Base-by-base conservation (phyloP, 768 basidiomycete genomes). In the Chalciporus sphaerocephalus region DNA sequence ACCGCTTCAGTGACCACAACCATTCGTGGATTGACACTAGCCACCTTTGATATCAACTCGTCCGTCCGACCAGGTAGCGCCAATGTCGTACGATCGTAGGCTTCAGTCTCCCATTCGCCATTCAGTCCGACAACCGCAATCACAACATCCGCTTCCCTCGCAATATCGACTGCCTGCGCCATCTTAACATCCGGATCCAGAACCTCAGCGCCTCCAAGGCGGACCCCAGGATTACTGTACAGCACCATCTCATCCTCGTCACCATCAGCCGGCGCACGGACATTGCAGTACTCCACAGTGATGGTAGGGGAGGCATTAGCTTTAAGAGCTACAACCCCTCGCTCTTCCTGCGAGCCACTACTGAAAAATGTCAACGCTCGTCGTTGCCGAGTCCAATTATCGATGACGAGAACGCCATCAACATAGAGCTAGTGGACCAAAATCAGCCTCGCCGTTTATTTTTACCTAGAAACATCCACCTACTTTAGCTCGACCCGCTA, bases 101-200 rank as follows among this genome's bases (percentile, higher is more conserved):
- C 83, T 53, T 87, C 87, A 2, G 83, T 79, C 62, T 92, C 91
- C 83, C 86, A 91, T 55, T 91, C 88, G 1, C 74, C 74, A 56
- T 87, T 91, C 43, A 90, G 68, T 2, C 90, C 90, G 24, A 92
- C 81, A 33, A 92, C 70, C 4, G 85, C 85, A 47, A 90, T 75
- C 32, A 80, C 85, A 0, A 71, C 79, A 54, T 92, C 88, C 1
- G 86, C 85, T 18, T 81, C 80, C 55, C 74, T 72, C 2, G 88
- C 87, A 8, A 86, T 56, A 45, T 74, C 53, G 34, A 89, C 80
- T 6, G 89, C 88, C 41, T 72, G 69, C 8, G 70, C 73, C 58
- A 91, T 72, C 23, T 78, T 72, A 16, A 70, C 69, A 42, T 87
- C 80, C 0, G 76, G 63, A 56, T 81, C 74, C 38, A 75, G 63